phyloP scores from a whole-genome alignment of 2,329 filamentous ascomycete genomes.

The Fusarium continuum region DNA sequence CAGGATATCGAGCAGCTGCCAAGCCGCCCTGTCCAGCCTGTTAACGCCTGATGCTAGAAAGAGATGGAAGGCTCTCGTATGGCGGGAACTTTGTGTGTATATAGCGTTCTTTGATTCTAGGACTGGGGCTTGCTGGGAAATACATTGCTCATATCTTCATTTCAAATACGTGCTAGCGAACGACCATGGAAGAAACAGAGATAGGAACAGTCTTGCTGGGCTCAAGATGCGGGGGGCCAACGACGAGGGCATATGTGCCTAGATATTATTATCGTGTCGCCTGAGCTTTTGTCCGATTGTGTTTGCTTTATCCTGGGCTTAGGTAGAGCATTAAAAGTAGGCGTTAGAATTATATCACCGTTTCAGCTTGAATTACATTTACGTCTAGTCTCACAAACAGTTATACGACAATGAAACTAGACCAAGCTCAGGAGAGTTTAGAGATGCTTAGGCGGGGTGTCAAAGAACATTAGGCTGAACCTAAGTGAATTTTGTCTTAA shows the following conservation, averaged over 20 bases:
- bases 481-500: neutral
- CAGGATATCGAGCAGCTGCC: conserved; percentile 44
- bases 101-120: conserved; percentile 41
- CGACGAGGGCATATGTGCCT: conserved; percentile 37
- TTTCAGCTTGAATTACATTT: neutral
- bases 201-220: conserved; percentile 5
- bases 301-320: conserved; percentile 23
- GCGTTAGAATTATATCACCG: conserved; percentile 38
- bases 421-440: neutral
- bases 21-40: conserved; percentile 45
- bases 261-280: conserved; percentile 38
- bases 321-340: conserved; percentile 37
- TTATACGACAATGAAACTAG: neutral
- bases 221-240: conserved; percentile 16
- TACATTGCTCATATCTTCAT: conserved; percentile 22
- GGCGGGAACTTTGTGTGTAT: conserved; percentile 40
- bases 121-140: conserved; percentile 8
- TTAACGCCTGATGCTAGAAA: conserved; percentile 45
- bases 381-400: neutral
- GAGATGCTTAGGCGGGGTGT: neutral
- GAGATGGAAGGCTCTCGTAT: conserved; percentile 15
- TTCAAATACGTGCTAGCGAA: conserved; percentile 1
- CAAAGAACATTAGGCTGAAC: neutral
- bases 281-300: conserved; percentile 29
- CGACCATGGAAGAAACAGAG: conserved; percentile 7